phyloP scores from a whole-genome alignment of 2,329 filamentous ascomycete genomes.

The Scedosporium apiospermum region DNA sequence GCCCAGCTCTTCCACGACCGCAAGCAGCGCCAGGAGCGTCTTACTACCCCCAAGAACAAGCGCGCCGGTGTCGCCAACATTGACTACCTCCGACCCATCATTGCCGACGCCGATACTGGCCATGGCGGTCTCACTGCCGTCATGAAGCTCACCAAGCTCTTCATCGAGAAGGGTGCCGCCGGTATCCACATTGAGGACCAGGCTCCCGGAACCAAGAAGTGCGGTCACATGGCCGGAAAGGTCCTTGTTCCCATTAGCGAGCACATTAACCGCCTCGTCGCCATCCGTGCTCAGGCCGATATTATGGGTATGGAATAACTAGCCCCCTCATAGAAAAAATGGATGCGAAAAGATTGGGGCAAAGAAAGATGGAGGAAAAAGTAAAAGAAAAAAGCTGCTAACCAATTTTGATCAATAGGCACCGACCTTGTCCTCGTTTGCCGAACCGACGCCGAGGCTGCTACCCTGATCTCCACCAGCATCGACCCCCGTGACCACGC shows the following conservation, averaged over 20 bases:
- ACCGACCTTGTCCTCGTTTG: constrained; percentile 83
- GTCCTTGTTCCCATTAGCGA: constrained; percentile 93
- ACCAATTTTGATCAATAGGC: constrained; percentile 30
- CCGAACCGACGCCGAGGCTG: constrained; percentile 93
- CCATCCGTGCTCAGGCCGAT: constrained; percentile 93
- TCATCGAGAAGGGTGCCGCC: constrained; percentile 90
- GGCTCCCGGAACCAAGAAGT: constrained; percentile 98
- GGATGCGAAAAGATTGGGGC: no score
- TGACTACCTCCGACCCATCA: constrained; percentile 91
- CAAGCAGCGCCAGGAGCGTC: constrained; percentile 92
- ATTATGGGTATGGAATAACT: constrained; percentile 65
- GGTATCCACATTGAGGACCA: constrained; percentile 99
- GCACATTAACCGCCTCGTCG: constrained; percentile 95
- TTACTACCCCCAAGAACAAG: constrained; percentile 63
- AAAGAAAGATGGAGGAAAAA: not conserved
- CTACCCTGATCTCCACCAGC: constrained; percentile 91
- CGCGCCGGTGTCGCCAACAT: constrained; percentile 67
- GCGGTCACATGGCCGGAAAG: constrained; percentile 98
- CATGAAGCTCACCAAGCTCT: constrained; percentile 98
- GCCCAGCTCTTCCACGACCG: constrained; percentile 99
- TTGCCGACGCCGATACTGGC: constrained; percentile 94
- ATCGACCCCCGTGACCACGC: constrained; percentile 93
- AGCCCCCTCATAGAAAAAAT: no score
- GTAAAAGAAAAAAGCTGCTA: no score
- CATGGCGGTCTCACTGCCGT: constrained; percentile 96